Percentiles rank a stretch among this genome's conserved stretches.
These are phyloP conservation scores for Candida pseudofarinosa DNA, from an alignment of 805 yeast species.

Conservation along the genomic window DNA sequence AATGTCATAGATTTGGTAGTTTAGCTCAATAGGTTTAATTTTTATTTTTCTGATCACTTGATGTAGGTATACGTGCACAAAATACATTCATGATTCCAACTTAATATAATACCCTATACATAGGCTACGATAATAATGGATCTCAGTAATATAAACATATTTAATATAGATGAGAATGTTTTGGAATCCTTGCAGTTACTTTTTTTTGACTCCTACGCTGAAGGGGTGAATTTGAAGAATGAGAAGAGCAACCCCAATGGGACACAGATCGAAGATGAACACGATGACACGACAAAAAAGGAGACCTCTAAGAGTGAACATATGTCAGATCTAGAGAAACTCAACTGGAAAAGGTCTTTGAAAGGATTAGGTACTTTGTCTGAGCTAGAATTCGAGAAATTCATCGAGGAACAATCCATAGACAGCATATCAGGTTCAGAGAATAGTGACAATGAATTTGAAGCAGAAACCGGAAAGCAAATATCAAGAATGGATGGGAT, in stretches of 20 bases:
- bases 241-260: background rate
- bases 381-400: slow-evolving; percentile 55
- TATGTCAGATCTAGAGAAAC: slow-evolving; percentile 49
- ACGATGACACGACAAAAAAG: background rate
- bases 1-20: slow-evolving; percentile 74
- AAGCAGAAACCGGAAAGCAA: slow-evolving; percentile 9
- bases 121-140: background rate
- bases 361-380: slow-evolving; percentile 43
- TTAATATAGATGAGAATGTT: slow-evolving; percentile 38
- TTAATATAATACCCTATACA: no score
- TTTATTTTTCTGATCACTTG: background rate
- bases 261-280: background rate
- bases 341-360: slow-evolving; percentile 53
- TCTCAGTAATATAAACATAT: slow-evolving; percentile 44
- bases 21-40: background rate
- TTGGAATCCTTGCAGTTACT: slow-evolving; percentile 47
- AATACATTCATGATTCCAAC: no score
- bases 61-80: background rate
- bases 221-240: background rate
- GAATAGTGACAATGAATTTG: slow-evolving; percentile 25
- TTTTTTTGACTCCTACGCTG: slow-evolving; percentile 41
- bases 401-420: slow-evolving; percentile 45
- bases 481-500: slow-evolving; percentile 15
- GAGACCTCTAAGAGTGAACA: background rate
- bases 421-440: slow-evolving; percentile 60